phyloP scores from a whole-genome alignment of 192 early-diverging fungal genomes.

The Rhizophagus clarus region DNA sequence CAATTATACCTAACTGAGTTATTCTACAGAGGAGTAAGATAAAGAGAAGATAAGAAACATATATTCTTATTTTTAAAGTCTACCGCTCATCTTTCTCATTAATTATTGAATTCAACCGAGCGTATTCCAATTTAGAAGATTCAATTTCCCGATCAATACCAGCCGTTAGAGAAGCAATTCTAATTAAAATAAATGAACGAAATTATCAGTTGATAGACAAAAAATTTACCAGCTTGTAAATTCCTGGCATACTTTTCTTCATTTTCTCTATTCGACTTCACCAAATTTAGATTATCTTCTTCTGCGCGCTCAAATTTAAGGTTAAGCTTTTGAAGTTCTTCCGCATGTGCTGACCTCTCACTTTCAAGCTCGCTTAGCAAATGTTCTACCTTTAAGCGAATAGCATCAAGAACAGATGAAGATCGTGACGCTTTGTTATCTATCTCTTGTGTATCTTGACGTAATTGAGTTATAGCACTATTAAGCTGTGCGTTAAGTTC shows the following conservation, averaged over 20 bases:
- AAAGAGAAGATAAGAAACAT: not conserved
- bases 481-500: not conserved
- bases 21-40: not conserved
- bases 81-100: conserved; percentile 28
- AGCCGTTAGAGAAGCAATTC: not conserved
- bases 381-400: not conserved
- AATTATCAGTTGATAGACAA: not conserved
- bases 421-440: not conserved
- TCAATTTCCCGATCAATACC: not conserved
- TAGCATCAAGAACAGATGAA: not conserved
- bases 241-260: conserved; percentile 9
- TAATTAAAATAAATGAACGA: not conserved
- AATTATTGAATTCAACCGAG: not conserved
- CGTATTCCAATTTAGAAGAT: not conserved
- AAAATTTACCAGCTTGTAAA: not conserved
- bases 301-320: not conserved
- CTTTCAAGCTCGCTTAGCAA: not conserved
- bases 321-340: conserved; percentile 9
- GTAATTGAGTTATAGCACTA: not conserved
- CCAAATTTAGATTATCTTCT: not conserved
- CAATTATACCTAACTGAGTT: not conserved
- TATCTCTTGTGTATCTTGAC: not conserved
- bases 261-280: not conserved
- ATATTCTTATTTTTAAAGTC: not conserved
- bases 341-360: not conserved